phyloP scores from a whole-genome alignment of 106 monocot genomes.

The Allium cepa region DNA sequence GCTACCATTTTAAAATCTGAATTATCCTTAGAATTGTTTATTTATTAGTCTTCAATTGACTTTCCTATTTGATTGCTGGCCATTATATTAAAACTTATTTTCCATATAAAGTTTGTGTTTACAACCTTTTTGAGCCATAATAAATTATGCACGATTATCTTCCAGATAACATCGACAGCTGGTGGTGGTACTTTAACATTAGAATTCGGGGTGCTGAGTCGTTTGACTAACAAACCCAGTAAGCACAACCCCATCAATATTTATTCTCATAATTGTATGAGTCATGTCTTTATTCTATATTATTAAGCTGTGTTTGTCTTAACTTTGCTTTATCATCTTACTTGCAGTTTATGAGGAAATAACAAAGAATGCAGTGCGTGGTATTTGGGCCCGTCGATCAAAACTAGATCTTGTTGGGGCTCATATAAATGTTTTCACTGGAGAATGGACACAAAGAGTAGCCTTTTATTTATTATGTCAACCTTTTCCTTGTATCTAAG shows the following conservation, averaged over 20 bases:
- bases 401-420: constrained; percentile 95
- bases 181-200: constrained; percentile 98
- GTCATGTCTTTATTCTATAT: too few species aligned
- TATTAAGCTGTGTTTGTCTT: background rate
- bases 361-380: constrained; percentile 88
- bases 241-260: constrained; percentile 7
- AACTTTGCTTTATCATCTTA: background rate
- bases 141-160: background rate
- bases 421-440: constrained; percentile 96
- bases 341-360: constrained; percentile 88
- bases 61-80: background rate
- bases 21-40: background rate
- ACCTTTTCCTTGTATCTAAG: too few species aligned
- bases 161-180: constrained; percentile 95
- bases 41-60: background rate
- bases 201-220: constrained; percentile 92
- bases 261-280: too few species aligned
- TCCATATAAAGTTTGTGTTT: too few species aligned
- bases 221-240: constrained; percentile 83
- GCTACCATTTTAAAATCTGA: background rate
- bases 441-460: constrained; percentile 99
- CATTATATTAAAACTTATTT: too few species aligned
- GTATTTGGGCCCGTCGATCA: constrained; percentile 86
- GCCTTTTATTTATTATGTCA: background rate
- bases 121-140: too few species aligned